Evolutionary conservation across 352 stramenopile genomes (phyloP).

Genomic region (Globisporangium iwayamae): DNA sequence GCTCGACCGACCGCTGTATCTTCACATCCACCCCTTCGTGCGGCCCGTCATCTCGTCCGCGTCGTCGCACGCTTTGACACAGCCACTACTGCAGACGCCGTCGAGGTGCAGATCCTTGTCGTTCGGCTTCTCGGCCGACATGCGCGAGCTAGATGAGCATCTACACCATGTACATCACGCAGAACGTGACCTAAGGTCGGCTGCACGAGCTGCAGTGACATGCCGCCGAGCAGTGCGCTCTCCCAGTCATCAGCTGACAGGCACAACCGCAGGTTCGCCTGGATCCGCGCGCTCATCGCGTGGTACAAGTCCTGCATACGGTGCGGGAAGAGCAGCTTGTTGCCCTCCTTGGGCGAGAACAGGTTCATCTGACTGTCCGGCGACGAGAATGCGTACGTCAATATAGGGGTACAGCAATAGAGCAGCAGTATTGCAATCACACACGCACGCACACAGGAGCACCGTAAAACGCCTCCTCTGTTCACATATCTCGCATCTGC

Average conservation of each 20-base stretch:
- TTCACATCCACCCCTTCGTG: slow-evolving; percentile 24
- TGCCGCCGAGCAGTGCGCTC: slow-evolving; percentile 32
- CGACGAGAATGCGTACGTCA: slow-evolving; percentile 12
- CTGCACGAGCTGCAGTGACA: slow-evolving; percentile 28
- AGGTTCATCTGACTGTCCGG: slow-evolving; percentile 61
- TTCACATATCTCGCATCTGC: too few relatives aligned
- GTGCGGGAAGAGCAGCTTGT: slow-evolving; percentile 54
- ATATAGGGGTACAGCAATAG: too few relatives aligned
- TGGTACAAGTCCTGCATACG: slow-evolving; percentile 42
- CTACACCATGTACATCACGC: slow-evolving; percentile 72
- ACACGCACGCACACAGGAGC: too few relatives aligned
- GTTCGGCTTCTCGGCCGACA: slow-evolving; percentile 54
- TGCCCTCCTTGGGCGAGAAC: slow-evolving; percentile 69
- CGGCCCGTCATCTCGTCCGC: slow-evolving; percentile 4
- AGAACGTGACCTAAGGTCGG: slow-evolving; percentile 66
- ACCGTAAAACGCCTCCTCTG: too few relatives aligned
- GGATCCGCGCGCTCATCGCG: slow-evolving; percentile 45
- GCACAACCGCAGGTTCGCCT: slow-evolving; percentile 39
- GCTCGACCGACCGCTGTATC: slow-evolving; percentile 43
- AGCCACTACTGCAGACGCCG: slow-evolving; percentile 5
- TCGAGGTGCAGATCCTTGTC: slow-evolving; percentile 24
- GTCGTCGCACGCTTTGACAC: background rate
- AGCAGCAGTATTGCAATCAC: too few relatives aligned
- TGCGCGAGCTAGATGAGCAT: slow-evolving; percentile 58
- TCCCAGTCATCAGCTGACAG: slow-evolving; percentile 45